phyloP scores from a whole-genome alignment of 2,329 filamentous ascomycete genomes.

The Hymenoscyphus infarciens region DNA sequence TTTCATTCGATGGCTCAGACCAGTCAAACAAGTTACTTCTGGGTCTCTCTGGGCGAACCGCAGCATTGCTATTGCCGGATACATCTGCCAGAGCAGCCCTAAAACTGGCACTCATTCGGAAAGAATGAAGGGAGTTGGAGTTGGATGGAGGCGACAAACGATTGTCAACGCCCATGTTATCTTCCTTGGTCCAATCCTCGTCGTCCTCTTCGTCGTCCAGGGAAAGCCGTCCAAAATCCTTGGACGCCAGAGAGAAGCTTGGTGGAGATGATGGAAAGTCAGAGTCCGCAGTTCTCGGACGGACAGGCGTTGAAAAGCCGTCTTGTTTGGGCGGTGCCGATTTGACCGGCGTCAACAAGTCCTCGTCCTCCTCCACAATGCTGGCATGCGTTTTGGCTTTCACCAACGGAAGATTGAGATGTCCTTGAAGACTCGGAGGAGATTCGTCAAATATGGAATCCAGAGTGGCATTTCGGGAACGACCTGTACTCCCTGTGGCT shows the following conservation, averaged over 20 bases:
- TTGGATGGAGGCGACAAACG: constrained; percentile 55
- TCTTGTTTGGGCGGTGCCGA: constrained; percentile 22
- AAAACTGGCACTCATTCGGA: constrained; percentile 50
- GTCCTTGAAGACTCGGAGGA: constrained; percentile 55
- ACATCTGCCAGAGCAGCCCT: constrained; percentile 52
- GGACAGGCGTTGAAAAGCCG: constrained; percentile 21
- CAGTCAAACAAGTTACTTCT: constrained; percentile 74
- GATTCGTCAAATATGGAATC: constrained; percentile 82
- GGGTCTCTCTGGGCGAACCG: constrained; percentile 45
- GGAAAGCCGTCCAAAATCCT: constrained; percentile 49
- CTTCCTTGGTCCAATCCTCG: constrained; percentile 57
- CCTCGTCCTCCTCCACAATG: constrained; percentile 63
- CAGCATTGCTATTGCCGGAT: constrained; percentile 38
- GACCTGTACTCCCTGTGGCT: constrained; percentile 58
- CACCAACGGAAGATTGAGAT: constrained; percentile 38
- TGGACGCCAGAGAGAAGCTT: constrained; percentile 32
- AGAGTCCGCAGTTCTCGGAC: constrained; percentile 18
- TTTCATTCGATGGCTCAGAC: constrained; percentile 66
- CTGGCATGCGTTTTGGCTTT: constrained; percentile 45
- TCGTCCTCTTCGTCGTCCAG: constrained; percentile 62
- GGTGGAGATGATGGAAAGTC: constrained; percentile 33
- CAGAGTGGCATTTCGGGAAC: constrained; percentile 65
- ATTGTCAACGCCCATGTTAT: constrained; percentile 50
- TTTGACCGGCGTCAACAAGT: constrained; percentile 46
- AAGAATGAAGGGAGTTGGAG: constrained; percentile 47